A percentile compares a stretch with the other conserved stretches of the same genome.
phyloP scores from a whole-genome alignment of 108 stramenopile genomes.

The Cyclotella choctawhatcheeana region DNA sequence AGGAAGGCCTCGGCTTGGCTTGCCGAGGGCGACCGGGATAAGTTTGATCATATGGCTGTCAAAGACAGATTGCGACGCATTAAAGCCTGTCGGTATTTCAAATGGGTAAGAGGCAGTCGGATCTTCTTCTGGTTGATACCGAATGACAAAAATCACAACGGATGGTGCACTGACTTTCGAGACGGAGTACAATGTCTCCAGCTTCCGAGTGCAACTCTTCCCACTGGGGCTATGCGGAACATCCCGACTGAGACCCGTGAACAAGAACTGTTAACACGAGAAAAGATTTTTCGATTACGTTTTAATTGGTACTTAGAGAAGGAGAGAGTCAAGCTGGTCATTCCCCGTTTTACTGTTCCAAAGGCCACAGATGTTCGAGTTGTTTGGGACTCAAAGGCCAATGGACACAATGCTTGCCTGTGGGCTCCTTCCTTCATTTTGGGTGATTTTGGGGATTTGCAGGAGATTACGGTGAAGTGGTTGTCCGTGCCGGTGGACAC shows the following conservation, averaged over 20 bases:
- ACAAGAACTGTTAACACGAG: too few relatives aligned
- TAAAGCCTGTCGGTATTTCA: slow-evolving; percentile 7
- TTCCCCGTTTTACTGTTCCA: neutral
- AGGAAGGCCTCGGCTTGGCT: neutral
- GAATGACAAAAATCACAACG: too few relatives aligned
- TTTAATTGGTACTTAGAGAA: neutral
- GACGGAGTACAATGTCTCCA: neutral
- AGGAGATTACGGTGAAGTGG: neutral
- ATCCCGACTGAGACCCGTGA: too few relatives aligned
- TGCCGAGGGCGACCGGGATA: neutral
- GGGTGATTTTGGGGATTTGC: neutral
- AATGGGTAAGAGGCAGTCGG: slow-evolving; percentile 17
- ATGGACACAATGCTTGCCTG: neutral
- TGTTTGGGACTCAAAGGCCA: neutral
- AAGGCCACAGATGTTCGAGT: neutral
- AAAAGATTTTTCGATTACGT: neutral
- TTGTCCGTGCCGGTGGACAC: neutral
- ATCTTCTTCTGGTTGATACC: slow-evolving; percentile 9
- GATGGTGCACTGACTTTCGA: neutral
- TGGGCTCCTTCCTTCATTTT: neutral
- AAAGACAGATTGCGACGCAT: neutral
- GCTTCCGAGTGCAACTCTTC: too few relatives aligned
- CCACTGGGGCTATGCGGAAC: too few relatives aligned
- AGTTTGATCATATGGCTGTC: neutral
- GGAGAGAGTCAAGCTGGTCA: neutral